phyloP scores from a whole-genome alignment of 2,329 filamentous ascomycete species.

The Tolypocladium paradoxum region DNA sequence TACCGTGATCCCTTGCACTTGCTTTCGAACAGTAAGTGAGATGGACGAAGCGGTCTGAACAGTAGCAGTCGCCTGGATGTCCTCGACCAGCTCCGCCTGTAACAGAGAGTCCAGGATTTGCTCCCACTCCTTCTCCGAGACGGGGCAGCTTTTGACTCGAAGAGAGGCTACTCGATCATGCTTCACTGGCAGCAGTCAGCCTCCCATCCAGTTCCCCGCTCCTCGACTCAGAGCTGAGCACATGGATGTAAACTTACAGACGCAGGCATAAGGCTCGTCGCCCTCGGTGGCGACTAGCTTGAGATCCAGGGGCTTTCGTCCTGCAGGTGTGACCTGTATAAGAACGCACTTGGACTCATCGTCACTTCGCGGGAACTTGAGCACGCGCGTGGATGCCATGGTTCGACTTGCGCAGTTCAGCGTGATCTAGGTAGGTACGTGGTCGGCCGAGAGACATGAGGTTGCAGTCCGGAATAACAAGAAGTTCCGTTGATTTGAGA shows the following conservation, averaged over 20 bases:
- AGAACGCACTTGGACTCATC: constrained; percentile 45
- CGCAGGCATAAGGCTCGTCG: constrained; percentile 45
- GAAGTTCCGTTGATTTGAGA: too few species aligned
- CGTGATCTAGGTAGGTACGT: background rate
- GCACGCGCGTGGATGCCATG: constrained; percentile 26
- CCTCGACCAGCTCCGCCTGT: constrained; percentile 36
- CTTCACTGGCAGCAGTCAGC: constrained; percentile 32
- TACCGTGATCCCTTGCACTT: constrained; percentile 59
- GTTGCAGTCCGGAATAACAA: background rate
- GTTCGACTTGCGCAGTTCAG: background rate
- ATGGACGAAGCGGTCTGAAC: constrained; percentile 41
- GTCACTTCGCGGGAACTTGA: constrained; percentile 49
- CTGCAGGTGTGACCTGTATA: constrained; percentile 43
- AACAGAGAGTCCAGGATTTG: constrained; percentile 47
- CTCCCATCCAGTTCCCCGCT: too few species aligned
- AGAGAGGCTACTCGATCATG: constrained; percentile 43
- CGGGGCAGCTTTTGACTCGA: constrained; percentile 41
- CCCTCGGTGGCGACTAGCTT: constrained; percentile 60
- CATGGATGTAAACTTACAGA: constrained; percentile 32
- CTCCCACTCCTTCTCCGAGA: constrained; percentile 56
- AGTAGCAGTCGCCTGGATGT: constrained; percentile 50
- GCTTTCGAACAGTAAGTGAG: constrained; percentile 52
- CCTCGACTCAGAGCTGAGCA: too few species aligned
- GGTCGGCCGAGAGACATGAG: background rate
- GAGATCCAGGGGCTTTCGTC: constrained; percentile 47